Conservation (phyloP, 2,329 filamentous ascomycete genomes). For the Stemphylium vesicarium region DNA sequence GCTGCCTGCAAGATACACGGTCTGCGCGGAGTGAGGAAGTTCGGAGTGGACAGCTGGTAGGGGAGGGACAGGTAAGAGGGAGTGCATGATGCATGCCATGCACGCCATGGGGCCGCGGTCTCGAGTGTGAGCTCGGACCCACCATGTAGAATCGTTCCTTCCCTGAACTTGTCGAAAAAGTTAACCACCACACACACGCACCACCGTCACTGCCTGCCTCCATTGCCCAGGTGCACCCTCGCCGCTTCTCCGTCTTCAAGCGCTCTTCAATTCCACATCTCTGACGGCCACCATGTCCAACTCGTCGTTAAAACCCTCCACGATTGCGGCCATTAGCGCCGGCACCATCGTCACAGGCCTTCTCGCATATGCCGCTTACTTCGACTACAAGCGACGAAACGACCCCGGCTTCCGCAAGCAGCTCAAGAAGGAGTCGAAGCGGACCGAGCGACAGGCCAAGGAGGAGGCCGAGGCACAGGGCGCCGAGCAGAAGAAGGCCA, state of each 20-base stretch:
- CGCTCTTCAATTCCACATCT: conserved; percentile 6
- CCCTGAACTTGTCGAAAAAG: conserved; percentile 19
- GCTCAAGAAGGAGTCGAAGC: conserved; percentile 76
- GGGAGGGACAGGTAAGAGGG: conserved; percentile 13
- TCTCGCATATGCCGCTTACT: conserved; percentile 70
- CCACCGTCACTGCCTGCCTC: conserved; percentile 16
- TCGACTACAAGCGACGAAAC: conserved; percentile 69
- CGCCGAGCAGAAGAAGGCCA: conserved; percentile 71
- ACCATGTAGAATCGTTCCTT: conserved; percentile 27
- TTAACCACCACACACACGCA: conserved; percentile 15
- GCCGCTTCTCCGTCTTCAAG: conserved; percentile 1
- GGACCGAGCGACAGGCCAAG: conserved; percentile 73
- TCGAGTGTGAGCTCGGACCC: conserved; percentile 33
- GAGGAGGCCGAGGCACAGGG: conserved; percentile 71
- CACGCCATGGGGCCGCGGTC: conserved; percentile 16
- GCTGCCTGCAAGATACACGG: conserved; percentile 22
- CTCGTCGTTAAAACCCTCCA: conserved; percentile 48
- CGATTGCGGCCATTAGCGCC: conserved; percentile 63
- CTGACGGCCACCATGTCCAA: conserved; percentile 13
- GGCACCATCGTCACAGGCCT: conserved; percentile 65
- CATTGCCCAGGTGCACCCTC: conserved; percentile 10
- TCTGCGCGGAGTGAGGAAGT: neutral
- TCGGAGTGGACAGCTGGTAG: neutral
- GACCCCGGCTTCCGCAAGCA: conserved; percentile 68
- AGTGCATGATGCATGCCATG: conserved; percentile 5